A percentile compares a stretch with the other conserved stretches of the same genome.
These are phyloP conservation scores for Arabidopsis hybrid DNA, from an alignment of 441 rosid species.

Conservation along the genomic window DNA sequence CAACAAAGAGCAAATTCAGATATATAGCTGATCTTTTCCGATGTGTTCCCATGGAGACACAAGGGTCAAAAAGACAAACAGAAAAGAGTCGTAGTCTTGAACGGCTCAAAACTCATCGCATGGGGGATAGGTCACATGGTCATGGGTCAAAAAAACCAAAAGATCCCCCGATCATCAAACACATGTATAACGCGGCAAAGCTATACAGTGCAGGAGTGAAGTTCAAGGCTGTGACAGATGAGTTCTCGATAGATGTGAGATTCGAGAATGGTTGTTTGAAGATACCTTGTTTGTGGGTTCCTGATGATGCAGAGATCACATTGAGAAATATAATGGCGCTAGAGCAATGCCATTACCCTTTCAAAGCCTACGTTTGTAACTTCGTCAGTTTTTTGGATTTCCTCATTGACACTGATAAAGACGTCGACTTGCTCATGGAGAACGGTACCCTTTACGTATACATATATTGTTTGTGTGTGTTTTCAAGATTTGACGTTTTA, in stretches of 20 bases:
- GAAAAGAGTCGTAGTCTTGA: neutral
- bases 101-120: neutral
- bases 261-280: slow-evolving; percentile 19
- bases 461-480: neutral
- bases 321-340: slow-evolving; percentile 22
- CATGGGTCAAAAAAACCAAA: neutral
- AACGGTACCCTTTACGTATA: slow-evolving; percentile 16
- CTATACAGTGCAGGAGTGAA: neutral
- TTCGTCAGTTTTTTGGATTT: slow-evolving; percentile 10
- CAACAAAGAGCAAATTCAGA: neutral
- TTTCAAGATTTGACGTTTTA: neutral
- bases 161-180: neutral
- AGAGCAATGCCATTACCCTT: slow-evolving; percentile 33
- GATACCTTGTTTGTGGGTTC: neutral
- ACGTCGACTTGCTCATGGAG: slow-evolving; percentile 12
- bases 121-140: neutral
- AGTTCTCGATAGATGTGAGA: neutral
- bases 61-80: neutral
- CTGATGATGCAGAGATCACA: neutral
- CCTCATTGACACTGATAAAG: slow-evolving; percentile 27
- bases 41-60: neutral
- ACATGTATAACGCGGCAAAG: slow-evolving; percentile 9
- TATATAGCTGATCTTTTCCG: neutral
- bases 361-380: neutral
- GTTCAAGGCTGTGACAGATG: neutral